phyloP scores from a whole-genome alignment of 176 grass and related monocot genomes.

The Lolium rigidum region DNA sequence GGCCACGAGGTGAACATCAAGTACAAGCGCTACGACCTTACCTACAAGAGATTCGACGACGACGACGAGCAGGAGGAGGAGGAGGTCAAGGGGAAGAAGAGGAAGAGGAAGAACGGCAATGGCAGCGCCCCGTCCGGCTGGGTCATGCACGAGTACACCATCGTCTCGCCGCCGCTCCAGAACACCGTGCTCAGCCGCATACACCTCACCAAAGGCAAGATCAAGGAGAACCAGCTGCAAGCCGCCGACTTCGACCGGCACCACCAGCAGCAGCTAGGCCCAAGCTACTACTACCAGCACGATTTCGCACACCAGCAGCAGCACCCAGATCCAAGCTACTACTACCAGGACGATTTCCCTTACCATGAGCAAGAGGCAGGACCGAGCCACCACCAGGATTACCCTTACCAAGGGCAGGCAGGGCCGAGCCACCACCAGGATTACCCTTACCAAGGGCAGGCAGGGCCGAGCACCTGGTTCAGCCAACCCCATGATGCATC shows the following conservation, averaged over 20 bases:
- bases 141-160: slow-evolving; percentile 21
- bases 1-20: not conserved
- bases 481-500: too few relatives aligned
- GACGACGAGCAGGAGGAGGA: too few relatives aligned
- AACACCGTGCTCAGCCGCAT: not conserved
- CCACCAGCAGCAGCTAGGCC: not conserved
- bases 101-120: not conserved
- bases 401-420: not conserved
- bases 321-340: not conserved
- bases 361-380: not conserved
- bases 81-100: not conserved
- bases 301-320: not conserved
- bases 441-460: not conserved
- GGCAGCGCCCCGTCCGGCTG: not conserved
- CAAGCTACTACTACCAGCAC: not conserved
- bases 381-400: not conserved
- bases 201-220: not conserved
- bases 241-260: not conserved
- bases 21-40: not conserved
- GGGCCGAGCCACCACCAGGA: not conserved
- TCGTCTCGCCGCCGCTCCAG: not conserved
- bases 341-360: not conserved
- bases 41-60: not conserved
- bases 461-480: too few relatives aligned
- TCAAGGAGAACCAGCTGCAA: not conserved